Evolutionary conservation across 1,139 yeast species (phyloP).

Genomic region (Diutina mesorugosa): DNA sequence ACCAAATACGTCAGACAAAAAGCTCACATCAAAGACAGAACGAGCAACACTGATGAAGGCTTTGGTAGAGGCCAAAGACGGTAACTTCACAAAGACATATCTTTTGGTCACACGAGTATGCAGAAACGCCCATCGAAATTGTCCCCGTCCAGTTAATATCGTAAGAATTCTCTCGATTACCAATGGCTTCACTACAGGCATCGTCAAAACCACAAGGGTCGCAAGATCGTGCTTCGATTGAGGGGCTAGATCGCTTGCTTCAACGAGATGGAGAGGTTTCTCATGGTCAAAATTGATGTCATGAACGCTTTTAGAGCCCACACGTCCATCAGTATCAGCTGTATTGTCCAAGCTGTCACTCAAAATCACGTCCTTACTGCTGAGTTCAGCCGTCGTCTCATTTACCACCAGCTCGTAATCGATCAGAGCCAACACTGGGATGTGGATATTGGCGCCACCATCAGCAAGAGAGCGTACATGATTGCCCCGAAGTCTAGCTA

Average conservation of each 20-base stretch:
- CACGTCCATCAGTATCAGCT: background rate
- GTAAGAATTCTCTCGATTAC: background rate
- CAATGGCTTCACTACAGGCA: background rate
- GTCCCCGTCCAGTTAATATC: background rate
- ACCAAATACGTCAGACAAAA: background rate
- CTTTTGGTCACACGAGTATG: background rate
- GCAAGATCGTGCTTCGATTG: background rate
- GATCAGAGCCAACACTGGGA: background rate
- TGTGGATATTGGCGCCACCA: background rate
- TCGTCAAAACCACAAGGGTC: background rate
- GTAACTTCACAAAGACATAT: background rate
- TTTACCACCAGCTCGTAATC: background rate
- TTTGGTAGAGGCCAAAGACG: background rate
- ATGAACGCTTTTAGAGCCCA: background rate
- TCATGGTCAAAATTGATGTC: background rate
- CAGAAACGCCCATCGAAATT: background rate
- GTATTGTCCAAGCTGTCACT: background rate
- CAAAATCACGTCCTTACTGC: background rate
- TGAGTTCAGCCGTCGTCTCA: background rate
- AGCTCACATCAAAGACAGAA: background rate
- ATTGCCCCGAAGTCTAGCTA: background rate
- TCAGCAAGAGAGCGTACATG: background rate
- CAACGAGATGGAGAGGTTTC: background rate
- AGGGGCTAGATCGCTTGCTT: background rate
- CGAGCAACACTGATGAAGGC: background rate